phyloP scores from a whole-genome alignment of 1,139 yeast species.

The Arxiozyma bovina region DNA sequence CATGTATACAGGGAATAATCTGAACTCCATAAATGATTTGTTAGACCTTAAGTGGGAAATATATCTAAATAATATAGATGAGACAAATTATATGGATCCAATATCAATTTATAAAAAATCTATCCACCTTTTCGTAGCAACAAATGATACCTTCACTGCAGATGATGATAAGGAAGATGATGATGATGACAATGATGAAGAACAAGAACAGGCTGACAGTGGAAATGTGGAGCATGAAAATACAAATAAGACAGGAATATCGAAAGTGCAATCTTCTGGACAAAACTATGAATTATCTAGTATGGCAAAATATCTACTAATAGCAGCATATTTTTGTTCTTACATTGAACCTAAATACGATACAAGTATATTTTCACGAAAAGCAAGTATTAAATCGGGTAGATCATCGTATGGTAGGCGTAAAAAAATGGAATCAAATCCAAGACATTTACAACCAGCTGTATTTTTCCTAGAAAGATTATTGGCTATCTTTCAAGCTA shows the following conservation, averaged over 20 bases:
- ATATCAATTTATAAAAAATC: constrained; percentile 22
- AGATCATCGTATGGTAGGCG: constrained; percentile 36
- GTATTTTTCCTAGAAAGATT: constrained; percentile 60
- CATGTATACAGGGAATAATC: constrained; percentile 29
- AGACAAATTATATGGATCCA: constrained; percentile 21
- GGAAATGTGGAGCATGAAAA: neutral
- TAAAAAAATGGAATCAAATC: constrained; percentile 43
- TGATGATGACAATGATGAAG: constrained; percentile 13
- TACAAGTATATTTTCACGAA: constrained; percentile 52
- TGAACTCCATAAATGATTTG: constrained; percentile 23
- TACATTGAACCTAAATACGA: constrained; percentile 57
- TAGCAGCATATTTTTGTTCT: constrained; percentile 69
- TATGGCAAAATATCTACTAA: constrained; percentile 51
- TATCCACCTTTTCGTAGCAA: constrained; percentile 17
- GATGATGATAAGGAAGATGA: constrained; percentile 9
- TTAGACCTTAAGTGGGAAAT: constrained; percentile 28
- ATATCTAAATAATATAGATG: constrained; percentile 17
- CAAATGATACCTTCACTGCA: constrained; percentile 21
- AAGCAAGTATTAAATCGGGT: constrained; percentile 37
- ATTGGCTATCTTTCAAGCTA: constrained; percentile 59
- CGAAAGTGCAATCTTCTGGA: neutral
- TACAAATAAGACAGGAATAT: neutral
- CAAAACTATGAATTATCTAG: constrained; percentile 38
- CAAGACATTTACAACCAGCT: constrained; percentile 52
- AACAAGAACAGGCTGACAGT: neutral